Percentiles rank a stretch among this genome's conserved stretches.
These are phyloP conservation scores for Exophiala sideris DNA, from an alignment of 2,329 filamentous ascomycete genomes.

Conservation along the genomic window DNA sequence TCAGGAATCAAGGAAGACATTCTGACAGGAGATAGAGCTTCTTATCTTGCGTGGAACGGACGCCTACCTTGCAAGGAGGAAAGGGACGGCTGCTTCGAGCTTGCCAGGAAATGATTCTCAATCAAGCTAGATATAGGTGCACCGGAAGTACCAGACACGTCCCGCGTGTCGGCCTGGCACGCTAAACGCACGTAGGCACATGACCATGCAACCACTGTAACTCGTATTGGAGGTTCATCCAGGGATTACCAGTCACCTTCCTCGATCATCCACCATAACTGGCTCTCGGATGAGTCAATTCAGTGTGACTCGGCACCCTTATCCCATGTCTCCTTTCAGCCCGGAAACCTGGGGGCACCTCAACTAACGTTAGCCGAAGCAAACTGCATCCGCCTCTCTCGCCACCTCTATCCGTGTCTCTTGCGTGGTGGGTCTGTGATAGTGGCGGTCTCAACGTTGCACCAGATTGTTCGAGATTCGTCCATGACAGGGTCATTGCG, in stretches of 20 bases:
- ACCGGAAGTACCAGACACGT: constrained; percentile 9
- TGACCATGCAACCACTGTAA: constrained; percentile 23
- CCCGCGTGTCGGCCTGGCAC: constrained; percentile 11
- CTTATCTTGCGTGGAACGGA: constrained; percentile 10
- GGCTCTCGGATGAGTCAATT: constrained; percentile 12
- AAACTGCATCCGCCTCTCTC: constrained; percentile 11
- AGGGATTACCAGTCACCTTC: constrained; percentile 1
- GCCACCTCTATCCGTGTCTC: constrained; percentile 9
- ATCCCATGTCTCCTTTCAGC: constrained; percentile 12
- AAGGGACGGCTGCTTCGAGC: neutral
- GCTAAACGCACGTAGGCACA: constrained; percentile 9
- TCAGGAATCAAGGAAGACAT: constrained; percentile 9
- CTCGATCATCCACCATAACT: constrained; percentile 1
- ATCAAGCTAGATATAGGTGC: constrained; percentile 12
- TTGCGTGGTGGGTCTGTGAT: neutral
- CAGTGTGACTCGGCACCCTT: constrained; percentile 1
- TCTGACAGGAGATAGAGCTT: constrained; percentile 6
- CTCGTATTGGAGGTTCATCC: neutral
- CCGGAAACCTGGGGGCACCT: constrained; percentile 11
- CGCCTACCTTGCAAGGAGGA: constrained; percentile 1
- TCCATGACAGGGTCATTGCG: neutral
- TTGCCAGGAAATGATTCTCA: constrained; percentile 6
- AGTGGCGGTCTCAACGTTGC: neutral
- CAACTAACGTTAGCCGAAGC: constrained; percentile 10
- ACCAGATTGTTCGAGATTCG: neutral